Conservation (phyloP, 345 rosid genomes). For the Psidium guajava region DNA sequence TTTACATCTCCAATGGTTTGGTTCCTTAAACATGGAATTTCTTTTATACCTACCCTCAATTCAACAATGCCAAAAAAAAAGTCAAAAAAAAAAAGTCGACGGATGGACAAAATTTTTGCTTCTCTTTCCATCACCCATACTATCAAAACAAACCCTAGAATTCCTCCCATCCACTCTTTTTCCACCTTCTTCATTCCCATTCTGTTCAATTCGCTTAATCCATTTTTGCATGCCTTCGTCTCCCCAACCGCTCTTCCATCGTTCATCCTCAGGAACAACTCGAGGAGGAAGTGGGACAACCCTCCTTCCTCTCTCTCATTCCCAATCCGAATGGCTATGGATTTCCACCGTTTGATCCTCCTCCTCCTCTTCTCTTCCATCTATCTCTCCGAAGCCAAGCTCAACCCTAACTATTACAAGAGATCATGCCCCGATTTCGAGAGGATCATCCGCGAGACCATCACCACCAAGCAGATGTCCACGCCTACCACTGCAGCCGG, state of each 20-base stretch:
- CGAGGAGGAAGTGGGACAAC: neutral
- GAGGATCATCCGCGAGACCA: constrained; percentile 45
- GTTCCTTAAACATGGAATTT: neutral
- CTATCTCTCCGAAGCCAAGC: constrained; percentile 19
- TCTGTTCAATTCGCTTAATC: neutral
- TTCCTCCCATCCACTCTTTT: neutral
- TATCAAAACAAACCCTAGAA: neutral
- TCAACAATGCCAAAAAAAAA: neutral
- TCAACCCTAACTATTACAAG: constrained; percentile 45
- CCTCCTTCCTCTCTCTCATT: neutral
- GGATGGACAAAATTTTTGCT: neutral
- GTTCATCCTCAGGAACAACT: neutral
- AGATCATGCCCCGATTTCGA: constrained; percentile 57
- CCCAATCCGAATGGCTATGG: neutral
- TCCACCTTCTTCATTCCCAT: neutral
- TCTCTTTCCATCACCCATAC: neutral
- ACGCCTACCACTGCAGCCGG: constrained; percentile 85
- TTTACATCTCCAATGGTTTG: neutral
- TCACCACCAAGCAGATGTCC: constrained; percentile 65
- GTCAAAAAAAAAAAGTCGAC: neutral
- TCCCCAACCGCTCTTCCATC: neutral
- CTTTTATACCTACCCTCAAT: neutral
- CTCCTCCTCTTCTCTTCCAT: constrained; percentile 2
- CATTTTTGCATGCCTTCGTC: neutral
- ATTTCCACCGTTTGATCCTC: neutral